Evolutionary conservation across 1,284 basidiomycete species (phyloP).

Genomic region (Rhodotorula sp.): DNA sequence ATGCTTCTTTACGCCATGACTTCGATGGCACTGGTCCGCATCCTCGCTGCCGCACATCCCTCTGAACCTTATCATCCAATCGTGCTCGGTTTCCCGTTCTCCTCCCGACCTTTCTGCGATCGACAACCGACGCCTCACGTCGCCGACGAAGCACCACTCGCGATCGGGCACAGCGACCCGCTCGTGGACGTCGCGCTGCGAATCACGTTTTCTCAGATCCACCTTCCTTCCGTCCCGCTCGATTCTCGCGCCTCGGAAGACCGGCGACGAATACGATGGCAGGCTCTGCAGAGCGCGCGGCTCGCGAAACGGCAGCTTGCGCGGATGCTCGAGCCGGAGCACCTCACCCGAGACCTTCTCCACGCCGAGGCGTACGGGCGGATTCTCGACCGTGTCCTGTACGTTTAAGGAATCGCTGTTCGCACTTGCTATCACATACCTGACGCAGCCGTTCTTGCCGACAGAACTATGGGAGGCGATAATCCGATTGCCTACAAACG

Average conservation of each 20-base stretch:
- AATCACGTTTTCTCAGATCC: conserved; percentile 29
- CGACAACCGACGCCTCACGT: neutral
- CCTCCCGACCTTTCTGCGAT: conserved; percentile 19
- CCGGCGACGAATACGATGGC: neutral
- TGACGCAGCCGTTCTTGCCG: neutral
- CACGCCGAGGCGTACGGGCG: conserved; percentile 10
- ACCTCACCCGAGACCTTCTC: neutral
- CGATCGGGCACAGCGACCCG: conserved; percentile 11
- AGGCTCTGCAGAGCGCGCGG: conserved; percentile 17
- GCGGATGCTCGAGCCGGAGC: neutral
- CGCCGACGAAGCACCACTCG: neutral
- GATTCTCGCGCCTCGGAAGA: neutral
- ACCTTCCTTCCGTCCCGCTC: conserved; percentile 14
- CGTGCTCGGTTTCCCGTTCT: conserved; percentile 35
- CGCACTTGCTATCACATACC: neutral
- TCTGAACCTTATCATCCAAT: conserved; percentile 18
- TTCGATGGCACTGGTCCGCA: conserved; percentile 19
- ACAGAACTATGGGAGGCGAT: neutral
- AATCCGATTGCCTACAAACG: conserved; percentile 16
- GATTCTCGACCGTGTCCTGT: conserved; percentile 28
- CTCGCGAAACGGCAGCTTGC: conserved; percentile 27
- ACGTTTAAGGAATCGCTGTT: neutral
- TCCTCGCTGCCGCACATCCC: conserved; percentile 7
- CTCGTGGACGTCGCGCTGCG: conserved; percentile 32
- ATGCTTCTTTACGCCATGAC: conserved; percentile 37